phyloP scores from a whole-genome alignment of 2,329 filamentous ascomycete genomes.

The Fusarium staphyleae region DNA sequence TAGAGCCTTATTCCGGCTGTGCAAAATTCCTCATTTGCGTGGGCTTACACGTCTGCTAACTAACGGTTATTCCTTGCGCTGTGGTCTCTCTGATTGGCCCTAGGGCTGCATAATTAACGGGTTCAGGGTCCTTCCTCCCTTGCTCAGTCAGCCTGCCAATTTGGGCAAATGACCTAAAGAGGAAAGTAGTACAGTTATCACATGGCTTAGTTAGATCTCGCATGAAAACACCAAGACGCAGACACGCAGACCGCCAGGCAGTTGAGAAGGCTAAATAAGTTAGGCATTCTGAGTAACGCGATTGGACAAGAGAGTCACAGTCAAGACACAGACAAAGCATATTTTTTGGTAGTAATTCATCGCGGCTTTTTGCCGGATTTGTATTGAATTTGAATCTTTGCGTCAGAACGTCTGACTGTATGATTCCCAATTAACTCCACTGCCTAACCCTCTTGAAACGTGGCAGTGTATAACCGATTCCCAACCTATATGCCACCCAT shows the following conservation, averaged over 20 bases:
- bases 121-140: background rate
- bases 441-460: constrained; percentile 28
- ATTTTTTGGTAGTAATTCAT: constrained; percentile 8
- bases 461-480: constrained; percentile 32
- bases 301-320: background rate
- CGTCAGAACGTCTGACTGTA: constrained; percentile 4
- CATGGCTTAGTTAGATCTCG: constrained; percentile 5
- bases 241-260: constrained; percentile 30
- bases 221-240: background rate
- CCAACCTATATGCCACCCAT: constrained; percentile 27
- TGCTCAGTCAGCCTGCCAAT: constrained; percentile 27
- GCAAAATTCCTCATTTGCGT: background rate
- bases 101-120: background rate
- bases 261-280: constrained; percentile 15
- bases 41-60: background rate
- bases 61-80: background rate
- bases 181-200: constrained; percentile 11
- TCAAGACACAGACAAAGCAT: background rate
- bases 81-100: background rate
- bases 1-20: background rate
- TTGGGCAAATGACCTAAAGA: constrained; percentile 24
- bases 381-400: constrained; percentile 6
- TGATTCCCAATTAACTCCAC: constrained; percentile 30
- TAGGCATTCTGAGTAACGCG: background rate
- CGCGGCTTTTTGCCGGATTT: constrained; percentile 10